phyloP scores from a whole-genome alignment of 1,139 yeast species.

The Taphrina betulina region DNA sequence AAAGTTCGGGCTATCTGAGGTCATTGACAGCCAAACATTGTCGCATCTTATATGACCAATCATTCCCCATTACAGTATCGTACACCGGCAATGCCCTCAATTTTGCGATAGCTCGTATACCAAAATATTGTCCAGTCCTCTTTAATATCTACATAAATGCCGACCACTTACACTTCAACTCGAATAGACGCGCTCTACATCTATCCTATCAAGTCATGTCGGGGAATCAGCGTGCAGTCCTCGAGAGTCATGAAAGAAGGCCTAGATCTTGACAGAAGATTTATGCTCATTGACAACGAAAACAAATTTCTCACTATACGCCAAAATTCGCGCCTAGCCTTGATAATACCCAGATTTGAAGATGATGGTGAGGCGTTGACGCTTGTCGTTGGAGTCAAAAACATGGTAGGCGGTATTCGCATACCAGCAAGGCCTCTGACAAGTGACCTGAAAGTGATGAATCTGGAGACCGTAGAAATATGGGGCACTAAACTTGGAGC shows the following conservation, averaged over 20 bases:
- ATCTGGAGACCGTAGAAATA: conserved; percentile 7
- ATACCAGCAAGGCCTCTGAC: conserved; percentile 6
- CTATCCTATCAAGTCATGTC: conserved; percentile 31
- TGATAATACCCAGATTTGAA: conserved; percentile 8
- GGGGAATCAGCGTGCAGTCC: conserved; percentile 12
- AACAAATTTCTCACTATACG: conserved; percentile 31
- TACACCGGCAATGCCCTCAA: too few species aligned
- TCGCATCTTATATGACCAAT: too few species aligned
- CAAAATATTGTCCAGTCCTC: too few species aligned
- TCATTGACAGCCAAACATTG: too few species aligned
- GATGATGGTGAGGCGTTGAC: not conserved
- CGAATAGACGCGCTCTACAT: conserved; percentile 22
- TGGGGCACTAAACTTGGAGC: conserved; percentile 5
- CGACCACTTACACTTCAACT: too few species aligned
- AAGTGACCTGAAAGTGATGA: not conserved
- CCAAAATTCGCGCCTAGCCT: conserved; percentile 13
- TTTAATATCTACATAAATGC: too few species aligned
- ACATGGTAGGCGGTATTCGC: not conserved
- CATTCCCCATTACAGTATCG: too few species aligned
- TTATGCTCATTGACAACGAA: conserved; percentile 12
- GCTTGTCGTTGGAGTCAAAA: not conserved
- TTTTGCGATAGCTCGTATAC: too few species aligned
- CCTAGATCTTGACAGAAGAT: conserved; percentile 23
- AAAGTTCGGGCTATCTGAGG: too few species aligned
- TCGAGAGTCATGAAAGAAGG: conserved; percentile 14